These are phyloP conservation scores for Madurella mycetomatis DNA, from an alignment of 2,329 filamentous ascomycete genomes.

Conservation along the genomic window DNA sequence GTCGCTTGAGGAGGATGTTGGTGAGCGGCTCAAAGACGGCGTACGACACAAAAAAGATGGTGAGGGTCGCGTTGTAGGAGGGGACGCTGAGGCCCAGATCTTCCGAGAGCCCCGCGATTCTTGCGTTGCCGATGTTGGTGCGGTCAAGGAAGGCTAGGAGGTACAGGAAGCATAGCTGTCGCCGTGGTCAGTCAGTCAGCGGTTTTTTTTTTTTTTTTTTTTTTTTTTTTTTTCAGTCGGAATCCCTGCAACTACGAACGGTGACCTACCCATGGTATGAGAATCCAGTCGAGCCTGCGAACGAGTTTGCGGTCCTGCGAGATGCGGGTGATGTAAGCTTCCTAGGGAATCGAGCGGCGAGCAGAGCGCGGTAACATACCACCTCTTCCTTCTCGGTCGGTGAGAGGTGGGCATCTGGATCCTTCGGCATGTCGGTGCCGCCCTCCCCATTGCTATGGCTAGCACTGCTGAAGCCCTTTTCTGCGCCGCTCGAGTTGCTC, in stretches of 20 bases:
- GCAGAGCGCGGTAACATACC: conserved; percentile 19
- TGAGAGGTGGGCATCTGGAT: conserved; percentile 32
- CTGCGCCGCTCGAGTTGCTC: conserved; percentile 14
- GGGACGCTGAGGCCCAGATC: conserved; percentile 58
- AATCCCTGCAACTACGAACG: background rate
- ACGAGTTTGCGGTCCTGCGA: conserved; percentile 33
- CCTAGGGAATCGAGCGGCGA: background rate
- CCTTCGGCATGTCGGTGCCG: conserved; percentile 25
- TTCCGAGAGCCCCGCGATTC: conserved; percentile 49
- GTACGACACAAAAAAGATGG: conserved; percentile 86
- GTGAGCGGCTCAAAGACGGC: conserved; percentile 72
- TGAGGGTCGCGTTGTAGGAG: conserved; percentile 70
- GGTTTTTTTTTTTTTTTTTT: background rate
- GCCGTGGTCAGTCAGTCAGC: conserved; percentile 13
- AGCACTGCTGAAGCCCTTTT: conserved; percentile 19
- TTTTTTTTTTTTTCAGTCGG: background rate
- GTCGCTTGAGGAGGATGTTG: conserved; percentile 73
- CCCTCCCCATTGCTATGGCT: conserved; percentile 19
- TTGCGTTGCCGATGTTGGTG: conserved; percentile 73
- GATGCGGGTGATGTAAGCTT: background rate
- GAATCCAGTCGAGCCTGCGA: conserved; percentile 30
- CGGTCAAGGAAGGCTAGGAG: conserved; percentile 69
- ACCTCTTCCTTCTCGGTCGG: conserved; percentile 28
- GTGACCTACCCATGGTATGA: conserved; percentile 34
- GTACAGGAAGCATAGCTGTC: conserved; percentile 63